Evolutionary conservation across 768 basidiomycete genomes (phyloP).

Genomic region (Mycena capillaripes): DNA sequence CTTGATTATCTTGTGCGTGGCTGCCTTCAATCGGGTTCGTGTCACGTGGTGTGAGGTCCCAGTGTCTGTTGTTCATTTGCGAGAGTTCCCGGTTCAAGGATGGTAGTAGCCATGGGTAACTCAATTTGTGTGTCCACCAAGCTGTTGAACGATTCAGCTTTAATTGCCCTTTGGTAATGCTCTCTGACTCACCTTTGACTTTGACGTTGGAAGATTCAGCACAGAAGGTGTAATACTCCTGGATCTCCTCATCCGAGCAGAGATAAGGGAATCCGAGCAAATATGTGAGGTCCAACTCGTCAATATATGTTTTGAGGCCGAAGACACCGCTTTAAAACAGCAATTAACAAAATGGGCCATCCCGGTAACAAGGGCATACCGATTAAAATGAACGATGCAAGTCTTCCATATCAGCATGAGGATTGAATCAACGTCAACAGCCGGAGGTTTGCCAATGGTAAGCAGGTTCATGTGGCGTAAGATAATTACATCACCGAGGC

Average conservation of each 20-base stretch:
- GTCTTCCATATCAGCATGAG: slow-evolving; percentile 17
- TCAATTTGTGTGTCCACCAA: slow-evolving; percentile 16
- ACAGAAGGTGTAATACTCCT: not conserved
- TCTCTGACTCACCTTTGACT: not conserved
- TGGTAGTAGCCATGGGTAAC: slow-evolving; percentile 17
- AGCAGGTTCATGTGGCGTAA: not conserved
- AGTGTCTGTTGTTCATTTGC: not conserved
- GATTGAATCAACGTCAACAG: not conserved
- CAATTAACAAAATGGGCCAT: not conserved
- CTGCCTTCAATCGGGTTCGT: slow-evolving; percentile 15
- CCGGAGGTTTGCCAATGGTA: not conserved
- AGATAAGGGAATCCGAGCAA: not conserved
- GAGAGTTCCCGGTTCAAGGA: slow-evolving; percentile 2
- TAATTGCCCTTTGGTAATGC: too few relatives aligned
- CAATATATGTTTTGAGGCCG: not conserved
- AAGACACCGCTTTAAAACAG: not conserved
- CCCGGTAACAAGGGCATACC: not conserved
- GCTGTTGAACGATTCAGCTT: not conserved
- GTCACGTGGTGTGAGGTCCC: slow-evolving; percentile 13
- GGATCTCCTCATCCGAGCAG: not conserved
- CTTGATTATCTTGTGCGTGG: slow-evolving; percentile 12
- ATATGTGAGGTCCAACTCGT: not conserved
- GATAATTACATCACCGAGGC: slow-evolving; percentile 1
- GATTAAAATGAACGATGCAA: slow-evolving; percentile 13
- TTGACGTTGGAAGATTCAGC: not conserved